Conservation (phyloP, 1,284 basidiomycete species). For the Fomitopsis pinicola region DNA sequence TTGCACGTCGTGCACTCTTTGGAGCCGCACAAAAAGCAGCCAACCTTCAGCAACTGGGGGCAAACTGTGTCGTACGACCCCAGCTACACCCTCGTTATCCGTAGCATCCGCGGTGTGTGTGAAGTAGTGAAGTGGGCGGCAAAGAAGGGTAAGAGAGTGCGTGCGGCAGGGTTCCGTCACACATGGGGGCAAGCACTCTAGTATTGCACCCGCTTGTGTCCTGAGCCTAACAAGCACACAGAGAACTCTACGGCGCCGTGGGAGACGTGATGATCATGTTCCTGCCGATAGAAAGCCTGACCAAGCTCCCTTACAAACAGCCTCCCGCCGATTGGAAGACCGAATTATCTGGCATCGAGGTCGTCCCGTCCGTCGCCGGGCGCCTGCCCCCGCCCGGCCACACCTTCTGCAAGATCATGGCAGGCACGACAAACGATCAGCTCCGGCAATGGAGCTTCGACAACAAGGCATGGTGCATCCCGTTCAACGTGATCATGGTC, state of each 20-base stretch:
- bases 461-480: conserved; percentile 10
- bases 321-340: conserved; percentile 7
- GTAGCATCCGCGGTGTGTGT: conserved; percentile 7
- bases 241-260: conserved; percentile 4
- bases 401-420: conserved; percentile 9
- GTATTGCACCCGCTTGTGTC: background rate
- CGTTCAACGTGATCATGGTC: conserved; percentile 8
- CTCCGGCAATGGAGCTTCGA: conserved; percentile 9
- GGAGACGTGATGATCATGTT: conserved; percentile 10
- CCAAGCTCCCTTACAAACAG: conserved; percentile 9
- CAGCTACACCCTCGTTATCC: conserved; percentile 8
- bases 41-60: conserved; percentile 12
- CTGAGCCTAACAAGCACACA: background rate
- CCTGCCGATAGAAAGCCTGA: conserved; percentile 6
- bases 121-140: conserved; percentile 13
- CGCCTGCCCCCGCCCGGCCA: conserved; percentile 1
- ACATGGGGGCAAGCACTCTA: conserved; percentile 9
- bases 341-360: conserved; percentile 5
- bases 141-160: conserved; percentile 4
- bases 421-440: conserved; percentile 11
- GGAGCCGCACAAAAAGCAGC: background rate
- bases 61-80: conserved; percentile 6
- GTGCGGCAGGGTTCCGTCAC: conserved; percentile 12
- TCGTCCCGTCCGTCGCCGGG: conserved; percentile 7
- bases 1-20: background rate